Percentiles rank a stretch among this genome's conserved stretches.
These are phyloP conservation scores for Guyanaporus albipodus DNA, from an alignment of 768 basidiomycete species.

Conservation along the genomic window DNA sequence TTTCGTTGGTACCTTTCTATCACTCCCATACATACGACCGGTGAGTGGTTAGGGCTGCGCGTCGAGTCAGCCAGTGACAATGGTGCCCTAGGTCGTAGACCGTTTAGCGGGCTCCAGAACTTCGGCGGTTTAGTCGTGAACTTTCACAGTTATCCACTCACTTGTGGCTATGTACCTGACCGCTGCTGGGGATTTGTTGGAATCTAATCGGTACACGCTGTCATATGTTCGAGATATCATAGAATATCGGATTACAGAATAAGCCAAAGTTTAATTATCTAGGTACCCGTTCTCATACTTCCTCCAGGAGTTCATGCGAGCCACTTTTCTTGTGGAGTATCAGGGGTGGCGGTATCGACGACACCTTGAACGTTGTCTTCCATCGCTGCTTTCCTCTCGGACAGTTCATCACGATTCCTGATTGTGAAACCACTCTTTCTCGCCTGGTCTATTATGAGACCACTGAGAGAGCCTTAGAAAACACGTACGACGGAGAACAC, in stretches of 20 bases:
- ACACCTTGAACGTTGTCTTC: background rate
- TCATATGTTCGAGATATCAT: background rate
- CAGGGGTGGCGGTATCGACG: background rate
- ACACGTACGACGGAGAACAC: background rate
- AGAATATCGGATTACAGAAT: constrained; percentile 2
- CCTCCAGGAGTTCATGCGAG: constrained; percentile 13
- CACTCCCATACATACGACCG: constrained; percentile 80
- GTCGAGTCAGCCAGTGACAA: constrained; percentile 5
- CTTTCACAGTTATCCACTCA: background rate
- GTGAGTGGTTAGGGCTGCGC: constrained; percentile 42
- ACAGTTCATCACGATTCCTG: constrained; percentile 43
- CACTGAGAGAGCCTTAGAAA: constrained; percentile 32
- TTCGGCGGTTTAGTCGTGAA: constrained; percentile 54
- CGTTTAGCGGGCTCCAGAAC: constrained; percentile 76
- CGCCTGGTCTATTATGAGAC: constrained; percentile 51
- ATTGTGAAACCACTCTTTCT: constrained; percentile 47
- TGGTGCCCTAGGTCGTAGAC: constrained; percentile 58
- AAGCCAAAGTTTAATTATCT: background rate
- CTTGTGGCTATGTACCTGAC: constrained; percentile 7
- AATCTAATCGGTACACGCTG: constrained; percentile 16
- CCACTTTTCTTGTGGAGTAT: constrained; percentile 12
- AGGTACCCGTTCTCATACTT: constrained; percentile 3
- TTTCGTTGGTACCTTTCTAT: constrained; percentile 81
- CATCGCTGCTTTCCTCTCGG: constrained; percentile 14
- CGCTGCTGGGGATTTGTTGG: constrained; percentile 7